A percentile compares a stretch with the other conserved stretches of the same genome.
phyloP scores from a whole-genome alignment of 805 yeast species.

The Candida wancherniae region DNA sequence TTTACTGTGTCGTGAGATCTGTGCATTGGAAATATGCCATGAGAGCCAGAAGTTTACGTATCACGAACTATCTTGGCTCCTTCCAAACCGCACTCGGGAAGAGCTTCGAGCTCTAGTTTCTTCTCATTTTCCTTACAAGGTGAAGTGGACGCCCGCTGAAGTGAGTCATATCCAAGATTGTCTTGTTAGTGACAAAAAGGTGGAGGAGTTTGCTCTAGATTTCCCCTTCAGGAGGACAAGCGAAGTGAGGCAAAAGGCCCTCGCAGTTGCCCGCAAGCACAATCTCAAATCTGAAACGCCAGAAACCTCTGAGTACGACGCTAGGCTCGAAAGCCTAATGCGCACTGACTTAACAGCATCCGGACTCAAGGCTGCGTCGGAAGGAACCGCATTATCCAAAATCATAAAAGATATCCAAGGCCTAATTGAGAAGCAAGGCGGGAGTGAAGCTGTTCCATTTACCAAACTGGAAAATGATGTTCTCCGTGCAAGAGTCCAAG shows the following conservation, averaged over 20 bases:
- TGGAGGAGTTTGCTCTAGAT: slow-evolving; percentile 3
- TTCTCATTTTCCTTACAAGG: slow-evolving; percentile 10
- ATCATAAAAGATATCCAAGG: slow-evolving; percentile 10
- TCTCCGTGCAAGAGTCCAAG: slow-evolving; percentile 16
- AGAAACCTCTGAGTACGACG: too few relatives aligned
- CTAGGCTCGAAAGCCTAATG: slow-evolving; percentile 10
- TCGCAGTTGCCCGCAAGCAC: slow-evolving; percentile 3
- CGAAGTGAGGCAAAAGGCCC: slow-evolving; percentile 8
- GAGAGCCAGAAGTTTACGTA: slow-evolving; percentile 6
- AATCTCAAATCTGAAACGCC: too few relatives aligned
- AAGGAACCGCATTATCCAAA: slow-evolving; percentile 5
- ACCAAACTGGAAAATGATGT: slow-evolving; percentile 24
- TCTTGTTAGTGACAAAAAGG: slow-evolving; percentile 4
- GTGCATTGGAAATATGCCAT: slow-evolving; percentile 14
- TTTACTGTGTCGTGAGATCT: slow-evolving; percentile 9
- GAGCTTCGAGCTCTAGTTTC: slow-evolving; percentile 6
- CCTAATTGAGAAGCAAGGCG: slow-evolving; percentile 12
- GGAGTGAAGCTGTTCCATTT: slow-evolving; percentile 14
- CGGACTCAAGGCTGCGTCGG: slow-evolving; percentile 15
- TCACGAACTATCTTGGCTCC: slow-evolving; percentile 3
- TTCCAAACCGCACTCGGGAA: slow-evolving; percentile 11
- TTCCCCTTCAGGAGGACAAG: slow-evolving; percentile 11
- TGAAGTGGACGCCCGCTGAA: slow-evolving; percentile 12
- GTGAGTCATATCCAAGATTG: slow-evolving; percentile 7
- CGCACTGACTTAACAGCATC: slow-evolving; percentile 17